Evolutionary conservation across 2,329 filamentous ascomycete genomes (phyloP).

Genomic region (Sclerotinia spermophila): DNA sequence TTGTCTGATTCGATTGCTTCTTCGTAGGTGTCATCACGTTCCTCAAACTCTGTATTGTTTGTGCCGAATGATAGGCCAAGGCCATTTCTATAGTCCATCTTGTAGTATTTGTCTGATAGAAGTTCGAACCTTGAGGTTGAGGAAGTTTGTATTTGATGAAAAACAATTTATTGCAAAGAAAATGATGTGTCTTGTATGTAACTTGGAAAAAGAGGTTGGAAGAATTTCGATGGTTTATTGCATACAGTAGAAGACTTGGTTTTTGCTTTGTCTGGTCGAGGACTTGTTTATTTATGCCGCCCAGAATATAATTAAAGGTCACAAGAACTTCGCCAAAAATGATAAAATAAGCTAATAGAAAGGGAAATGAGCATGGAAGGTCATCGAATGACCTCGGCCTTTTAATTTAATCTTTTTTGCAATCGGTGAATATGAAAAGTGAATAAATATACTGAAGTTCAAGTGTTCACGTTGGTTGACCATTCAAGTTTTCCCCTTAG

Average conservation of each 20-base stretch:
- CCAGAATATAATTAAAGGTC: background rate
- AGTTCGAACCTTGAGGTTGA: background rate
- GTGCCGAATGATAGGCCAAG: constrained; percentile 6
- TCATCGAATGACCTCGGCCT: background rate
- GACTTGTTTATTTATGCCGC: background rate
- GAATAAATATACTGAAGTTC: background rate
- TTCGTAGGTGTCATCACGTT: background rate
- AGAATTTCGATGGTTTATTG: background rate
- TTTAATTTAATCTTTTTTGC: background rate
- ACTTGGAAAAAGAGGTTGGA: background rate
- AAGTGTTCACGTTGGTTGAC: background rate
- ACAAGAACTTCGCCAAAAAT: background rate
- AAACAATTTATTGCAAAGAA: background rate
- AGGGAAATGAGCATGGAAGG: background rate
- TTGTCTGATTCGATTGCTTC: background rate
- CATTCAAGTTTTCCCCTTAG: background rate
- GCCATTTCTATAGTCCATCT: constrained; percentile 3
- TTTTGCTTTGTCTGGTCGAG: background rate
- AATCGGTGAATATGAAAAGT: background rate
- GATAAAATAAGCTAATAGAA: background rate
- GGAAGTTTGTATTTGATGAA: background rate
- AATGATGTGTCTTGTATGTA: too few species aligned
- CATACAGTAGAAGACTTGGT: background rate
- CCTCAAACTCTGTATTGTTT: background rate
- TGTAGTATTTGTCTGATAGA: background rate